Conservation (phyloP, 257 asterid genomes). For the Datura wrightii region DNA sequence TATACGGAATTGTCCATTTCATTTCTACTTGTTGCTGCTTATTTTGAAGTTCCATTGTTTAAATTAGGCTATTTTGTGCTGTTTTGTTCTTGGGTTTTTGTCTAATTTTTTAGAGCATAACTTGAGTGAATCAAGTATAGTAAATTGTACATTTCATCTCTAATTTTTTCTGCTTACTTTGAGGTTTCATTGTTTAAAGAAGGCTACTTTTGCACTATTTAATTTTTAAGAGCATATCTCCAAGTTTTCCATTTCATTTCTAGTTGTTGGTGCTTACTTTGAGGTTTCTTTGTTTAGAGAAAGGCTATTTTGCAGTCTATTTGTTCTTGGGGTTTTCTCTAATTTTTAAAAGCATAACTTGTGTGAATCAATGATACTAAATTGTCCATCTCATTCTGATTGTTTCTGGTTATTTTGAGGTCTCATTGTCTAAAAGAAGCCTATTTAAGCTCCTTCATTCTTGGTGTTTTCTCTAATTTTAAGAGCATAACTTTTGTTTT, state of each 20-base stretch:
- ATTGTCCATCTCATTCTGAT: not conserved
- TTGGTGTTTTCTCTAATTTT: too few relatives aligned
- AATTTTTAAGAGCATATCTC: not conserved
- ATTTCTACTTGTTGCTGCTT: not conserved
- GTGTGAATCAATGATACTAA: not conserved
- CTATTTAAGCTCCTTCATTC: too few relatives aligned
- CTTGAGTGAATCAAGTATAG: not conserved
- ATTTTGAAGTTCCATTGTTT: not conserved
- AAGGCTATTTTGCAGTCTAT: not conserved
- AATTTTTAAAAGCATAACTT: not conserved
- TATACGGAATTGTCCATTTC: not conserved
- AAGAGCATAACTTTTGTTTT: too few relatives aligned
- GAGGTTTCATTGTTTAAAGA: not conserved
- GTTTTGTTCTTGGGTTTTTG: not conserved
- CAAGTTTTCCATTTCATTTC: not conserved
- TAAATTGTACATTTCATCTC: not conserved
- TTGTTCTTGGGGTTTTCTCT: not conserved
- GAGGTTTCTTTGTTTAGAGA: not conserved
- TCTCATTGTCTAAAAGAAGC: not conserved
- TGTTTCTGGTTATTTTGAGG: not conserved
- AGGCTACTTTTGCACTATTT: not conserved
- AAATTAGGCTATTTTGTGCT: not conserved
- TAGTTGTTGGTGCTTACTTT: not conserved
- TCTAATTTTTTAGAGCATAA: not conserved
- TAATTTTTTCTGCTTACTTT: not conserved